A percentile compares a stretch with the other conserved stretches of the same genome.
phyloP scores from a whole-genome alignment of 2,329 filamentous ascomycete genomes.

The Pseudogymnoascus sp. region DNA sequence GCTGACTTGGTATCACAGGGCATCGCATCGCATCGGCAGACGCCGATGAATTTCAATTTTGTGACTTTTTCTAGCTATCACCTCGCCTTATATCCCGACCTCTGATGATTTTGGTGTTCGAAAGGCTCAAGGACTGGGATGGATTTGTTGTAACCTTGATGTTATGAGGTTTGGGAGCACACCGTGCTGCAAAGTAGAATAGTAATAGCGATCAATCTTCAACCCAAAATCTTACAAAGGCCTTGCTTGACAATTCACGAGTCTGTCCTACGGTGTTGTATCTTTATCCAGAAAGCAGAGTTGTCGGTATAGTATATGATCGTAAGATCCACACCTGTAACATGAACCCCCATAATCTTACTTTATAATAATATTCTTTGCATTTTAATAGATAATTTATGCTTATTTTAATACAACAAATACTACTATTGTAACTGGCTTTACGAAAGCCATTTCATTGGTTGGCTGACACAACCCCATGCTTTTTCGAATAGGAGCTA shows the following conservation, averaged over 20 bases:
- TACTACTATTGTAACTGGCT: background rate
- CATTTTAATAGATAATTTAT: background rate
- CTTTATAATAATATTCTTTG: background rate
- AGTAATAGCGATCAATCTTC: background rate
- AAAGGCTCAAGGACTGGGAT: background rate
- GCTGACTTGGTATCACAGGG: background rate
- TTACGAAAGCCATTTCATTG: background rate
- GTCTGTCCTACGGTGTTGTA: background rate
- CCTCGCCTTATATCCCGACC: background rate
- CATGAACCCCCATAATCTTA: background rate
- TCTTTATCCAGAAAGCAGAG: background rate
- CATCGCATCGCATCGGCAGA: background rate
- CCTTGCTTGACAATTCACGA: background rate
- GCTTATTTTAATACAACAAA: background rate
- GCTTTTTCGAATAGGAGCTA: background rate
- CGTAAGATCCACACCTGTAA: background rate
- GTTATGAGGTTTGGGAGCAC: background rate
- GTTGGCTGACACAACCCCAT: background rate
- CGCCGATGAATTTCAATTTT: background rate
- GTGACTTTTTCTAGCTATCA: background rate
- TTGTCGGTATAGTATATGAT: background rate
- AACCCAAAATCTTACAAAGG: background rate
- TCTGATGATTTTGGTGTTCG: background rate
- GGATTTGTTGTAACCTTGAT: background rate
- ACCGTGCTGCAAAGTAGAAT: background rate